Conservation (phyloP, 1,284 basidiomycete genomes). For the Uromyces viciae-fabae region DNA sequence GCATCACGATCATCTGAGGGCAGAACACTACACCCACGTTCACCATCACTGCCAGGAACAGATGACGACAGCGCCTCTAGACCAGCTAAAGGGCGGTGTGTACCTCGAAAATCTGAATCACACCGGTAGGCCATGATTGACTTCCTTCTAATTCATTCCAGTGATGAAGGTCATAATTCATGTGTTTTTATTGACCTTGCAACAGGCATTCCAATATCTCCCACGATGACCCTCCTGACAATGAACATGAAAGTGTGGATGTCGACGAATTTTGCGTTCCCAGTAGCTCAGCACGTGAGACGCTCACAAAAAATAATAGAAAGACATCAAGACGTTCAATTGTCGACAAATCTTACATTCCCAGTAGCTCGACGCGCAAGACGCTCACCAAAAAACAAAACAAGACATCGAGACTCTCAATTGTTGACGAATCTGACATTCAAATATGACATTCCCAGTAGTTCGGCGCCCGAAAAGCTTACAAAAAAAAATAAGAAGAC, state of each 20-base stretch:
- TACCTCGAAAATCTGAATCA: not conserved
- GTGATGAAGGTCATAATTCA: not conserved
- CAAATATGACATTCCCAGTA: not conserved
- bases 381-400: not conserved
- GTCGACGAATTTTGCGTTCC: too few relatives aligned
- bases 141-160: not conserved
- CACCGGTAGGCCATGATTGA: not conserved
- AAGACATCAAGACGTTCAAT: too few relatives aligned
- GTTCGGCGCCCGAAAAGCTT: not conserved
- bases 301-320: too few relatives aligned
- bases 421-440: not conserved
- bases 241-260: too few relatives aligned
- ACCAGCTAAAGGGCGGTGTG: not conserved
- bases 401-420: not conserved
- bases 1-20: not conserved
- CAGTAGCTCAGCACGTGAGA: not conserved
- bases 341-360: not conserved
- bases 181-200: not conserved
- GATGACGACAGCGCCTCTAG: too few relatives aligned
- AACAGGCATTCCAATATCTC: not conserved
- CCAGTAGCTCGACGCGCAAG: not conserved
- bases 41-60: not conserved
- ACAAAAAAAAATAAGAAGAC: not conserved
- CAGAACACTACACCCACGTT: not conserved
- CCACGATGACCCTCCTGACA: not conserved